These are phyloP conservation scores for Podosphaera leucotricha DNA, from an alignment of 2,329 filamentous ascomycete species.

Conservation along the genomic window DNA sequence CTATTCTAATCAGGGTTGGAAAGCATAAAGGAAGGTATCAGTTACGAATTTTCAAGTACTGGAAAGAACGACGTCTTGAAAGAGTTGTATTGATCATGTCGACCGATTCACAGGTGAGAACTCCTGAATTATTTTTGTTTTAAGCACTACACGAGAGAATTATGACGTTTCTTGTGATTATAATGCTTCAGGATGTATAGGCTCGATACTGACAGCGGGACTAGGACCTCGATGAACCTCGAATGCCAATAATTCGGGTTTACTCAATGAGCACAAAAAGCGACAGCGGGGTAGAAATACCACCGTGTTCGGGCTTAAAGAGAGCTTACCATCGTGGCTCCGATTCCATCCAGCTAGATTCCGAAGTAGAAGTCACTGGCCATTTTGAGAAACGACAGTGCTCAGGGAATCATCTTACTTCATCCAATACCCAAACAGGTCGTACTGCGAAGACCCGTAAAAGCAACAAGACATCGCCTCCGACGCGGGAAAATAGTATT, in stretches of 20 bases:
- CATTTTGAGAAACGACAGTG: slow-evolving; percentile 21
- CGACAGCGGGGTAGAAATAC: neutral
- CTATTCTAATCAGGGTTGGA: no score
- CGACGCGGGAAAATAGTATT: slow-evolving; percentile 10
- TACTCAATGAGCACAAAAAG: neutral
- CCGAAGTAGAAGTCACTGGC: neutral
- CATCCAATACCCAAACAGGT: slow-evolving; percentile 2
- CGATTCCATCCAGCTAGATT: neutral
- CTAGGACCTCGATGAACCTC: neutral
- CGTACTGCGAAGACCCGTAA: slow-evolving; percentile 5
- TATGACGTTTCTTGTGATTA: neutral
- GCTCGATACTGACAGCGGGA: neutral
- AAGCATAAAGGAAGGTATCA: neutral
- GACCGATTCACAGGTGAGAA: neutral
- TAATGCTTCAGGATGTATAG: neutral
- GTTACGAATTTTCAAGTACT: neutral
- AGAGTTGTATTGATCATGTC: neutral
- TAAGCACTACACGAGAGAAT: neutral
- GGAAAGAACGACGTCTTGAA: neutral
- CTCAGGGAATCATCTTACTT: slow-evolving; percentile 21
- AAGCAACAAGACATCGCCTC: slow-evolving; percentile 13
- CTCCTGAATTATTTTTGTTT: neutral
- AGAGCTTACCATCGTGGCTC: neutral
- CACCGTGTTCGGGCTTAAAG: neutral
- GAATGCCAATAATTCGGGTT: neutral